A percentile compares a stretch with the other conserved stretches of the same genome.
Conservation (phyloP, 1,284 basidiomycete genomes). For the Sanghuangporus baumii region DNA sequence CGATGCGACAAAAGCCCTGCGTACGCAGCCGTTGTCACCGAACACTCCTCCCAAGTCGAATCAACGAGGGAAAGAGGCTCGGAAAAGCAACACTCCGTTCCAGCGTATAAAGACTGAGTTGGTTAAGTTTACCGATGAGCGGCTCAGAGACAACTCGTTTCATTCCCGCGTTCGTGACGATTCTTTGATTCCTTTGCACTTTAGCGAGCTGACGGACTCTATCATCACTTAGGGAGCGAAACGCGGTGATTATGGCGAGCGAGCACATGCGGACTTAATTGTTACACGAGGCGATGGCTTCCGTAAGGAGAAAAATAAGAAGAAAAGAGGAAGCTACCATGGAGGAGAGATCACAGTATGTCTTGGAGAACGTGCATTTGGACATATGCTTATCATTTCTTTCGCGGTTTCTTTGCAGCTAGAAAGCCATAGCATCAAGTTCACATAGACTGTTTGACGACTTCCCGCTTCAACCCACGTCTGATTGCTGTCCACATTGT, state of each 20-base stretch:
- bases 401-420: slow-evolving; percentile 41
- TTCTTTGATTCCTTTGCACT: not conserved
- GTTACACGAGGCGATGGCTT: slow-evolving; percentile 93
- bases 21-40: slow-evolving; percentile 1
- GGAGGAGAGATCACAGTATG: slow-evolving; percentile 89
- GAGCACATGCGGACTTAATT: slow-evolving; percentile 82
- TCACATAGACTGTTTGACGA: slow-evolving; percentile 27
- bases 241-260: slow-evolving; percentile 83
- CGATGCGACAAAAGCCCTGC: slow-evolving; percentile 16
- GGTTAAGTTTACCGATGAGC: slow-evolving; percentile 48
- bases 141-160: slow-evolving; percentile 80
- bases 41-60: slow-evolving; percentile 10
- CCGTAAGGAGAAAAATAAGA: slow-evolving; percentile 99
- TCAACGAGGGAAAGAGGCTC: slow-evolving; percentile 29
- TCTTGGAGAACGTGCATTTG: slow-evolving; percentile 15
- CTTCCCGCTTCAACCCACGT: not conserved
- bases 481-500: not conserved
- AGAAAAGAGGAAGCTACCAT: slow-evolving; percentile 90
- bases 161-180: slow-evolving; percentile 60
- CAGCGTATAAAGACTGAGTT: slow-evolving; percentile 75
- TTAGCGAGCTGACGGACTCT: slow-evolving; percentile 10
- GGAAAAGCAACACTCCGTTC: slow-evolving; percentile 62
- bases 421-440: slow-evolving; percentile 82
- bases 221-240: slow-evolving; percentile 43
- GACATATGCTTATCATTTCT: slow-evolving; percentile 2